Base-by-base conservation (phyloP, 176 grass and related monocot species). In the Oryza australiensis region DNA sequence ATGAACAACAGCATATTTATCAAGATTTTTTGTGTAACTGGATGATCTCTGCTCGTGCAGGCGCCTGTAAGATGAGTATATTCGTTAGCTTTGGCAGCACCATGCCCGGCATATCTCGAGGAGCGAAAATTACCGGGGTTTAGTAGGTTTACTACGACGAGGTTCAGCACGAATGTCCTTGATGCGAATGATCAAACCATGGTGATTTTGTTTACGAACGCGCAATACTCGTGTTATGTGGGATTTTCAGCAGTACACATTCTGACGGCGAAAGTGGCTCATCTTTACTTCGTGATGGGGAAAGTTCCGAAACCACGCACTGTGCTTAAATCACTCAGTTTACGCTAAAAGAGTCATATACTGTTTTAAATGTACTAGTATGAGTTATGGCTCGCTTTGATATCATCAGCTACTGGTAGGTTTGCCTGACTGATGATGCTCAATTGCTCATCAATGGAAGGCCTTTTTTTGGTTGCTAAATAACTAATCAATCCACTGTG, bases 181-280 rank as follows among this genome's bases (percentile, higher is more conserved):
- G n/a, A 33, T 13, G 64, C 12, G 4, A 65, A 66, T 13, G 3
- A 27, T 83, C 67, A 45, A 67, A 3, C 43, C 12, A 20, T 37
- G 53, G 7, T 27, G 7, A 35, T 11, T 49, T 16, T 62, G 62
- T 68, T 76, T 37, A 16, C 26, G 38, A 23, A 3, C 10, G 12
- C 24, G 12, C 3, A 72, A 34, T 48, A 37, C 10, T 24, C 12
- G 1, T 7, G 5, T 24, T 23, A 29, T 26, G 18, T 55, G 51
- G 51, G 51, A 55, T 55, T 9, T 55, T 55, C 51, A n/a, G 18
- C 20, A 55, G 35, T 37, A 37, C 20, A 55, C 51, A 8, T 55
- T 22, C 7, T n/a, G 51, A n/a, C 51, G 7, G 80, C 48, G 62
- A 84, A 88, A 84, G 75, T 46, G 24, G 26, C 12, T 6, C 48